Conservation (phyloP, 805 yeast genomes). For the Barnettozyma pratensis region DNA sequence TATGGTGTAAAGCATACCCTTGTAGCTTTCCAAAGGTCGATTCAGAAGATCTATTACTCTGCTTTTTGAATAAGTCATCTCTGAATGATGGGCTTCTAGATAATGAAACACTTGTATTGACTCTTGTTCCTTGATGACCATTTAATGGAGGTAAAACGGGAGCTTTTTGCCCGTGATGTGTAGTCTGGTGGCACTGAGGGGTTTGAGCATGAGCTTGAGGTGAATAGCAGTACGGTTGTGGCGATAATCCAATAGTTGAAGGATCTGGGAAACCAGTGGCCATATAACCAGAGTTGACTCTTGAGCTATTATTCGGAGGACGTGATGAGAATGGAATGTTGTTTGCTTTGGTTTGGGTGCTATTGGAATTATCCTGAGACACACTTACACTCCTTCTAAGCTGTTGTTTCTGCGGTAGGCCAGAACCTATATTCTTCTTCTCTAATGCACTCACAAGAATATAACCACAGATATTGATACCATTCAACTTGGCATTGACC, state of each 20-base stretch:
- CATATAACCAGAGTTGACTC: constrained; percentile 3
- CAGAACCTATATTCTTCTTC: constrained; percentile 1
- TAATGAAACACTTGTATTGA: not conserved
- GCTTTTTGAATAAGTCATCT: not conserved
- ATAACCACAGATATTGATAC: constrained; percentile 20
- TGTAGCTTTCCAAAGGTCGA: constrained; percentile 18
- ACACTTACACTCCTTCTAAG: constrained; percentile 3
- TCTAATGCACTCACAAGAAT: constrained; percentile 13
- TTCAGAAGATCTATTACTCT: constrained; percentile 1
- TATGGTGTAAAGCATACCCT: constrained; percentile 25
- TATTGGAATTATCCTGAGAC: not conserved
- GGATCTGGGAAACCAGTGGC: not conserved
- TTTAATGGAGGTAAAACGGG: not conserved
- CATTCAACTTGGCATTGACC: constrained; percentile 20
- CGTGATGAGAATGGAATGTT: too few relatives aligned
- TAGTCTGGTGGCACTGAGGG: too few relatives aligned
- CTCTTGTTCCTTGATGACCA: not conserved
- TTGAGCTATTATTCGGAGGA: not conserved
- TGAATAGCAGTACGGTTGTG: not conserved
- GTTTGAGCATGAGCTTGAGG: not conserved
- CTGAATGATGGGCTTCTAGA: constrained; percentile 4
- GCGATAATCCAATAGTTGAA: constrained; percentile 1
- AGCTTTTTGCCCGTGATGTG: too few relatives aligned
- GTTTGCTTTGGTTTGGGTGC: too few relatives aligned
- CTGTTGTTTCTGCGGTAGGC: not conserved